phyloP scores from a whole-genome alignment of 352 stramenopile species.

The Globisporangium irregulare region DNA sequence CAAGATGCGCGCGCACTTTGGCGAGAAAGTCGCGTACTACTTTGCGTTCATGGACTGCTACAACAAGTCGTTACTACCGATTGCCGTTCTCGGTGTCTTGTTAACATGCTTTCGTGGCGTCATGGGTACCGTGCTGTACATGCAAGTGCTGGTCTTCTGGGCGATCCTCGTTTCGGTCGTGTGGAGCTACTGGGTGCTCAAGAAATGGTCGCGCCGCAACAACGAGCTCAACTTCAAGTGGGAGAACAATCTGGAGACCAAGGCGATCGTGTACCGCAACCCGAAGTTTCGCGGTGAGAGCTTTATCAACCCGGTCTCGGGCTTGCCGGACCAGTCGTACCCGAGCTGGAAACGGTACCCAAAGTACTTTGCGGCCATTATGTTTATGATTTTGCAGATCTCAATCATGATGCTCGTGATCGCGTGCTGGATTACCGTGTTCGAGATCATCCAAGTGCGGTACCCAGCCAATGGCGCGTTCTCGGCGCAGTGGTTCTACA shows the following conservation, averaged over 20 bases:
- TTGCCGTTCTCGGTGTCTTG: constrained; percentile 66
- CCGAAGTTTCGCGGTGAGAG: constrained; percentile 57
- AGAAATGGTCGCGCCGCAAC: constrained; percentile 73
- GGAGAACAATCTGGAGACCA: constrained; percentile 64
- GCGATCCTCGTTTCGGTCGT: constrained; percentile 70
- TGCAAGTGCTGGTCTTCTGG: constrained; percentile 74
- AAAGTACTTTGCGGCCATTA: constrained; percentile 55
- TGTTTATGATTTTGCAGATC: constrained; percentile 82
- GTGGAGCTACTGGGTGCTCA: constrained; percentile 84
- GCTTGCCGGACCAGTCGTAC: constrained; percentile 61
- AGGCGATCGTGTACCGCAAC: constrained; percentile 73
- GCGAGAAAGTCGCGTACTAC: constrained; percentile 84
- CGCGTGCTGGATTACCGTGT: constrained; percentile 79
- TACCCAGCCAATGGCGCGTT: constrained; percentile 64
- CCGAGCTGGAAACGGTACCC: constrained; percentile 73
- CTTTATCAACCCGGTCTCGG: constrained; percentile 64
- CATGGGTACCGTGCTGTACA: constrained; percentile 77
- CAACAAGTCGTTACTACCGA: constrained; percentile 80
- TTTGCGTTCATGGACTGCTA: constrained; percentile 87
- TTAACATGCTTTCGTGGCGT: constrained; percentile 58
- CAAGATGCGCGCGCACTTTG: constrained; percentile 76
- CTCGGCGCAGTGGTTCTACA: constrained; percentile 81
- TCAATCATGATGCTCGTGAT: constrained; percentile 86
- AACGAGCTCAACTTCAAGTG: constrained; percentile 72
- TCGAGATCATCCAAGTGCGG: constrained; percentile 72